These are phyloP conservation scores for Didymellaceae sp. DNA, from an alignment of 2,329 filamentous ascomycete genomes.

Conservation along the genomic window DNA sequence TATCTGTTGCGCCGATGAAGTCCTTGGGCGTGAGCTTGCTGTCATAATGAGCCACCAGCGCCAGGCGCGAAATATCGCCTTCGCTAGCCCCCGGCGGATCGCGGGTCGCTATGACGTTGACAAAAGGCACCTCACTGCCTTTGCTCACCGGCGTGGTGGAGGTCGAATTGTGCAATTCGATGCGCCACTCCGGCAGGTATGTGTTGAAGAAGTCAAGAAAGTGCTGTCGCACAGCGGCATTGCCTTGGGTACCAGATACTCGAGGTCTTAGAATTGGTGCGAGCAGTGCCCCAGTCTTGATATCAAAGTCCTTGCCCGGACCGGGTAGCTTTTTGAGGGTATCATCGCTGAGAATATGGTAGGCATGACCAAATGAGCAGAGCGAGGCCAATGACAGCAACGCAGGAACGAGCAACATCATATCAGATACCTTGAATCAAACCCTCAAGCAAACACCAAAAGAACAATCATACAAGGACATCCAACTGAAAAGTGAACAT, in stretches of 20 bases:
- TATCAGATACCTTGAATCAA: conserved; percentile 24
- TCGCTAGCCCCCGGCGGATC: conserved; percentile 80
- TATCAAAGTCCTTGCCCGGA: conserved; percentile 78
- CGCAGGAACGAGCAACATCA: conserved; percentile 27
- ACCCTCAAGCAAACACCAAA: neutral
- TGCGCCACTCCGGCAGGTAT: conserved; percentile 78
- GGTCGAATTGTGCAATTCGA: conserved; percentile 88
- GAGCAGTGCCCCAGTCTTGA: conserved; percentile 76
- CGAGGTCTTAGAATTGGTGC: conserved; percentile 86
- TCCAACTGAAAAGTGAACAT: conserved; percentile 20
- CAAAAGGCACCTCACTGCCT: conserved; percentile 76
- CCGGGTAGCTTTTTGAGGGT: conserved; percentile 74
- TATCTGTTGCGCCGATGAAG: conserved; percentile 94
- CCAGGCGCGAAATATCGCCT: conserved; percentile 82
- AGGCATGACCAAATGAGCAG: conserved; percentile 52
- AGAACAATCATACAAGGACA: conserved; percentile 4
- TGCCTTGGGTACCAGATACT: conserved; percentile 84
- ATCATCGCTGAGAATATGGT: conserved; percentile 73
- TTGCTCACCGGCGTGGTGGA: conserved; percentile 80
- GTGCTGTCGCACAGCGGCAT: conserved; percentile 76
- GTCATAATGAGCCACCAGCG: conserved; percentile 93
- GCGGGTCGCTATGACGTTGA: conserved; percentile 86
- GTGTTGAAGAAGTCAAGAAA: conserved; percentile 82
- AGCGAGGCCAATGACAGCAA: conserved; percentile 34
- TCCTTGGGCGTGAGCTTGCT: conserved; percentile 80